Conservation (phyloP, 2,329 filamentous ascomycete species). For the Tolypocladium paradoxum region DNA sequence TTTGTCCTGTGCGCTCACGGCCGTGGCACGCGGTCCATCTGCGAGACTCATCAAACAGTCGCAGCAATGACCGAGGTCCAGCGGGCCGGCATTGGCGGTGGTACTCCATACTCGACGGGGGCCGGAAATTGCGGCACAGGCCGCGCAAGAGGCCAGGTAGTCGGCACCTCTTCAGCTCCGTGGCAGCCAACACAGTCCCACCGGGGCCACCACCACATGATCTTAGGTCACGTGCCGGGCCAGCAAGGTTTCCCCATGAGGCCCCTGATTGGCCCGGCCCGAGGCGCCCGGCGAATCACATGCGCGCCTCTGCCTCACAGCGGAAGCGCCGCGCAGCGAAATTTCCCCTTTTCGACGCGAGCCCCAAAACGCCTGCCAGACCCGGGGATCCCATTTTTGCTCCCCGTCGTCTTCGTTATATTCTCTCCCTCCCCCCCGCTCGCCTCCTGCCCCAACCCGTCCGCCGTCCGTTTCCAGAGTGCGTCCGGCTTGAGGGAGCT, state of each 20-base stretch:
- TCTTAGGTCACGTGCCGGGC: conserved; percentile 1
- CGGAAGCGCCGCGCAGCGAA: conserved; percentile 11
- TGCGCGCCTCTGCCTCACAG: conserved; percentile 7
- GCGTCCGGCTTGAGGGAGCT: conserved; percentile 12
- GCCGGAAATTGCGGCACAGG: neutral
- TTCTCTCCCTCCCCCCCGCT: conserved; percentile 13
- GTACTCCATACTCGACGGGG: neutral
- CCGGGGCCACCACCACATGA: too few species aligned
- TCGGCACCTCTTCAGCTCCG: neutral
- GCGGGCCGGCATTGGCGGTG: neutral
- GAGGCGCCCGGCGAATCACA: conserved; percentile 20
- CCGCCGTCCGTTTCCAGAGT: neutral
- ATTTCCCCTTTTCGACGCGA: conserved; percentile 27
- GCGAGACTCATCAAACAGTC: neutral
- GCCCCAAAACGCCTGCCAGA: conserved; percentile 3
- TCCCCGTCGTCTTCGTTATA: conserved; percentile 8
- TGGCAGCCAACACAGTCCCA: neutral
- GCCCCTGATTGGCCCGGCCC: conserved; percentile 10
- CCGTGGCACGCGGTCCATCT: neutral
- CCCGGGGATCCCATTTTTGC: neutral
- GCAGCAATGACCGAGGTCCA: neutral
- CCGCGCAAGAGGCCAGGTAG: neutral
- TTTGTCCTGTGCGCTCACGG: neutral
- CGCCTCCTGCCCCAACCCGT: neutral
- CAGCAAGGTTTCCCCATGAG: neutral